Evolutionary conservation across 1,284 basidiomycete genomes (phyloP).

Genomic region (Wolfiporia cocos): DNA sequence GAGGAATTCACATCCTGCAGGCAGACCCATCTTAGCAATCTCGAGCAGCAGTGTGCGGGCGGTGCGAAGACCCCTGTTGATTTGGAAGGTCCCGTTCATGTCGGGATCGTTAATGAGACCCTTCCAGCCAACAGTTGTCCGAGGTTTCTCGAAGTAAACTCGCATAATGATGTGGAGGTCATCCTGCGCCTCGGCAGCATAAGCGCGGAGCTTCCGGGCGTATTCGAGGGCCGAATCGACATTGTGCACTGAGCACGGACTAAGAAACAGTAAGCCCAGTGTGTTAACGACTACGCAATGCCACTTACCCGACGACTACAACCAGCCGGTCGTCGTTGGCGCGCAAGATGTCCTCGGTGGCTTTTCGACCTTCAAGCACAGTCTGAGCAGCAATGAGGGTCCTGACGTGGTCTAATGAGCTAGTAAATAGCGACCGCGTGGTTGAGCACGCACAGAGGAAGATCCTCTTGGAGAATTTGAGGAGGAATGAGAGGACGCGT

Average conservation of each 20-base stretch:
- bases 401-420: conserved; percentile 27
- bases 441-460: conserved; percentile 49
- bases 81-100: conserved; percentile 83
- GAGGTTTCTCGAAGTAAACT: conserved; percentile 94
- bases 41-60: conserved; percentile 88
- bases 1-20: conserved; percentile 86
- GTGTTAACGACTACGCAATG: conserved; percentile 7
- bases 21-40: conserved; percentile 80
- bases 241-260: conserved; percentile 92
- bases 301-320: conserved; percentile 77
- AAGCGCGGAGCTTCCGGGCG: conserved; percentile 72
- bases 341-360: conserved; percentile 73
- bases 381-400: conserved; percentile 73
- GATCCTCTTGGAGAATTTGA: conserved; percentile 88
- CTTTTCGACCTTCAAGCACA: conserved; percentile 78
- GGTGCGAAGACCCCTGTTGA: conserved; percentile 94
- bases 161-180: conserved; percentile 97
- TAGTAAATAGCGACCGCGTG: background rate
- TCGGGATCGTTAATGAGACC: conserved; percentile 95
- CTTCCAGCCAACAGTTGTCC: conserved; percentile 98
- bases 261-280: conserved; percentile 25
- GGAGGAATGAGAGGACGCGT: conserved; percentile 88
- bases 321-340: conserved; percentile 87
- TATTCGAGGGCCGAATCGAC: conserved; percentile 82
- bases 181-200: conserved; percentile 75